Evolutionary conservation across 2,329 filamentous ascomycete species (phyloP).

Genomic region (Talaromyces marneffei): DNA sequence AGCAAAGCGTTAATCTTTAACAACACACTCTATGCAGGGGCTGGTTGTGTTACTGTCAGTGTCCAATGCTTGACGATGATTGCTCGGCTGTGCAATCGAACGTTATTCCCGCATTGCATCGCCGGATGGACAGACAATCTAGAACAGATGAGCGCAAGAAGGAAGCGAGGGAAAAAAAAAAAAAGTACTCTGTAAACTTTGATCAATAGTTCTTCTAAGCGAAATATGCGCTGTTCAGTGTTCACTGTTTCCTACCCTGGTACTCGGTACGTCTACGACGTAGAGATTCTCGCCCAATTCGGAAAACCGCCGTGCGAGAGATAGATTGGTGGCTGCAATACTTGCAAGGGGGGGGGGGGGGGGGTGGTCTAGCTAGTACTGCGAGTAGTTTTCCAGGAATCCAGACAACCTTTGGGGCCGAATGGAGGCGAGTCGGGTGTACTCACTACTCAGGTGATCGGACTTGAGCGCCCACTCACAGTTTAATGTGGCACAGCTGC

Average conservation of each 20-base stretch:
- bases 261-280: too few species aligned
- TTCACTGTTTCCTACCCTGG: neutral
- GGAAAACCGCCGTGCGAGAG: neutral
- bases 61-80: neutral
- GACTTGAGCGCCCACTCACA: neutral
- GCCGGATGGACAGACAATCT: neutral
- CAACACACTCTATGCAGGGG: constrained; percentile 6
- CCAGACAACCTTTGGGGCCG: neutral
- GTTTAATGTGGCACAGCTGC: neutral
- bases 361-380: too few species aligned
- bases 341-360: neutral
- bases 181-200: neutral
- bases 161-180: neutral
- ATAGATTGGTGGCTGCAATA: neutral
- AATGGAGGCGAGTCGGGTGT: too few species aligned
- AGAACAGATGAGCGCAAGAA: neutral
- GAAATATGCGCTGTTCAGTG: neutral
- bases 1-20: neutral
- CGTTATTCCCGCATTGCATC: neutral
- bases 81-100: neutral
- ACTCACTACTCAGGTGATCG: neutral
- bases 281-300: neutral
- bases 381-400: too few species aligned
- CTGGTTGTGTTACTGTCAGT: neutral
- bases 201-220: neutral